Base-by-base conservation (phyloP, 805 yeast genomes). In the Candida fluviatilis region DNA sequence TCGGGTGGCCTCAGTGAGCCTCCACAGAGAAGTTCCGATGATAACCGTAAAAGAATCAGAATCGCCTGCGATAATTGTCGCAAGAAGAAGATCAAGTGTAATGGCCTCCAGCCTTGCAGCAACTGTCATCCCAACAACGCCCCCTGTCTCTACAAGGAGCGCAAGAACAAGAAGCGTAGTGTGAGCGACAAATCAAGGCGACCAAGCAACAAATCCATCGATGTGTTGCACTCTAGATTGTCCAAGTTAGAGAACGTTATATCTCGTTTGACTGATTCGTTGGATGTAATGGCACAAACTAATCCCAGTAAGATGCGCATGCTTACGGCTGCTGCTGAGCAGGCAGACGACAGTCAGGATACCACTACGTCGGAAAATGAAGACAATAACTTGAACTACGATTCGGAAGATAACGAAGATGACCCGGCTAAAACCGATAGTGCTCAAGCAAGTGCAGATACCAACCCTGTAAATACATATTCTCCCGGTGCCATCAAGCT, bases 11-110 rank as follows among this genome's bases (percentile, higher is more conserved):
- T n/a, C n/a, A n/a, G n/a, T n/a, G n/a, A 26, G 6, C 13, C 29
- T 12, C 6, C 7, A 26, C 7, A 8, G 15, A 7, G 14, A 26
- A 12, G 13, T 26, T 14, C 18, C 18, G 18, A 29, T 16, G 19
- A 29, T 28, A 29, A 30, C n/a, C 40, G 49, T 19, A 54, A 49
- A 34, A 28, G 61, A 23, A 54, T 56, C 2, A 37, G 54, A 18
- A 53, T 51, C 2, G 68, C 68, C 12, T 62, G 68, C 42, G 63
- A 57, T 32, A 47, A 48, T 4, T 62, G 68, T 40, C 51, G 68
- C 1, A 43, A 51, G 7, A 59, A 60, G 48, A 62, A 62, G 42
- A 58, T 60, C 29, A 60, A 56, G 37, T 62, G 68, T 40, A 54
- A 57, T 39, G 68, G 68, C 1, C 38, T 33, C 3, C 40, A 17